phyloP scores from a whole-genome alignment of 768 basidiomycete species.

The Termitomyces sp. region DNA sequence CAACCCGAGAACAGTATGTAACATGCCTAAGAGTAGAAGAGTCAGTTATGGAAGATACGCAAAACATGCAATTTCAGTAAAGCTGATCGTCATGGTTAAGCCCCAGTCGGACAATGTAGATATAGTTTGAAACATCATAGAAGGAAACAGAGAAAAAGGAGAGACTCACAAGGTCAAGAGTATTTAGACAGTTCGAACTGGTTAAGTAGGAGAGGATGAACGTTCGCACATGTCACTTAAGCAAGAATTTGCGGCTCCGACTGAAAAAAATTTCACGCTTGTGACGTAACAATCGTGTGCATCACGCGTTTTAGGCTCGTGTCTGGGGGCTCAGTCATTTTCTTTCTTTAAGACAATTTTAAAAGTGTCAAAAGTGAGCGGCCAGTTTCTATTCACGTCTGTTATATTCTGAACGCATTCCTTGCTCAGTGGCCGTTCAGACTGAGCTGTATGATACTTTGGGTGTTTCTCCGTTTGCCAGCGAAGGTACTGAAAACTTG shows the following conservation, averaged over 20 bases:
- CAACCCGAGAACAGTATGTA: not conserved
- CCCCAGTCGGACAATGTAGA: constrained; percentile 89
- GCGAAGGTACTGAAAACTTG: constrained; percentile 47
- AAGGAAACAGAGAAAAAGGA: not conserved
- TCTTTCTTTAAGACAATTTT: not conserved
- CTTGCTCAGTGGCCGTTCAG: constrained; percentile 57
- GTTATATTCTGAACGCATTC: not conserved
- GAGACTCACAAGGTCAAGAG: constrained; percentile 1
- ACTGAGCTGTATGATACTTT: constrained; percentile 85
- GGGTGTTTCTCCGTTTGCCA: constrained; percentile 64
- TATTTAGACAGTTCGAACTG: too few species aligned
- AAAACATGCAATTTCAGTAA: constrained; percentile 21
- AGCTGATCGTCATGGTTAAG: constrained; percentile 43
- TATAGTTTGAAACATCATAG: constrained; percentile 59
- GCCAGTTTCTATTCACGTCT: not conserved
- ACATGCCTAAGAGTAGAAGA: constrained; percentile 7
- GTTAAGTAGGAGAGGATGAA: not conserved
- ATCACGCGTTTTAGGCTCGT: constrained; percentile 8
- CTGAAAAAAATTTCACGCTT: constrained; percentile 21
- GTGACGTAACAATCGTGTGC: constrained; percentile 8
- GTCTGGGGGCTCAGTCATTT: not conserved
- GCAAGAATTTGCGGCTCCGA: constrained; percentile 26
- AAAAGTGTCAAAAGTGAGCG: not conserved
- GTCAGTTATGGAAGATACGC: not conserved
- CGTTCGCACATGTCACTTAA: not conserved